Conservation (phyloP, 306 rosid genomes). For the Glycine tomentella region DNA sequence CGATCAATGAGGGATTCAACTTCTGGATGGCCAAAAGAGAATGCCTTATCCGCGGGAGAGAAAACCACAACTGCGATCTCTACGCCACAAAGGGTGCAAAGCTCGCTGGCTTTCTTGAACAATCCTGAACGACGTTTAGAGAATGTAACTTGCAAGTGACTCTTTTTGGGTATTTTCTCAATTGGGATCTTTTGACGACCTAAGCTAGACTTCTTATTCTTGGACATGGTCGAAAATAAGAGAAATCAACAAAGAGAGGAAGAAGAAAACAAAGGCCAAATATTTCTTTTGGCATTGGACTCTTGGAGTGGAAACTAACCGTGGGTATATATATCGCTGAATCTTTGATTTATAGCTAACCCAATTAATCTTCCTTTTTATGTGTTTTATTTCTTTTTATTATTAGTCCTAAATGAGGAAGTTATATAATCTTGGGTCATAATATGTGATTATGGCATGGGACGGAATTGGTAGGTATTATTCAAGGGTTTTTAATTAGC, state of each 20-base stretch:
- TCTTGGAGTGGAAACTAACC: slow-evolving; percentile 38
- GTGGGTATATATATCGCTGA: slow-evolving; percentile 43
- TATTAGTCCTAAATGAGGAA: slow-evolving; percentile 44
- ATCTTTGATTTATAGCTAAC: slow-evolving; percentile 42
- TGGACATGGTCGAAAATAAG: slow-evolving; percentile 43
- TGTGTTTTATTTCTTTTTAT: slow-evolving; percentile 52
- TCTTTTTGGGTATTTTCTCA: slow-evolving; percentile 65
- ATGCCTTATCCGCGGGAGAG: slow-evolving; percentile 72
- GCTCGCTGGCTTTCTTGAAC: slow-evolving; percentile 78
- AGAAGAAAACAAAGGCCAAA: not conserved
- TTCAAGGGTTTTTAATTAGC: slow-evolving; percentile 34
- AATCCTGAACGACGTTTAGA: slow-evolving; percentile 73
- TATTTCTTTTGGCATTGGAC: slow-evolving; percentile 17
- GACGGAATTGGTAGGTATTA: slow-evolving; percentile 35
- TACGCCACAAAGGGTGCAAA: slow-evolving; percentile 76
- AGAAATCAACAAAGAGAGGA: not conserved
- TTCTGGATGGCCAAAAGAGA: slow-evolving; percentile 69
- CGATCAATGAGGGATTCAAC: slow-evolving; percentile 65
- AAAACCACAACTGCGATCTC: slow-evolving; percentile 68
- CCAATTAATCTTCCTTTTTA: slow-evolving; percentile 47
- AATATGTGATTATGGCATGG: slow-evolving; percentile 37
- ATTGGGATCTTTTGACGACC: slow-evolving; percentile 71
- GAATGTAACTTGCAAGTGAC: slow-evolving; percentile 71
- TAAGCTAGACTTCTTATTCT: slow-evolving; percentile 50
- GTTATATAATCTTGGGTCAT: slow-evolving; percentile 51